Evolutionary conservation across 2,329 filamentous ascomycete genomes (phyloP).

Genomic region (Arthrobotrys iridis): DNA sequence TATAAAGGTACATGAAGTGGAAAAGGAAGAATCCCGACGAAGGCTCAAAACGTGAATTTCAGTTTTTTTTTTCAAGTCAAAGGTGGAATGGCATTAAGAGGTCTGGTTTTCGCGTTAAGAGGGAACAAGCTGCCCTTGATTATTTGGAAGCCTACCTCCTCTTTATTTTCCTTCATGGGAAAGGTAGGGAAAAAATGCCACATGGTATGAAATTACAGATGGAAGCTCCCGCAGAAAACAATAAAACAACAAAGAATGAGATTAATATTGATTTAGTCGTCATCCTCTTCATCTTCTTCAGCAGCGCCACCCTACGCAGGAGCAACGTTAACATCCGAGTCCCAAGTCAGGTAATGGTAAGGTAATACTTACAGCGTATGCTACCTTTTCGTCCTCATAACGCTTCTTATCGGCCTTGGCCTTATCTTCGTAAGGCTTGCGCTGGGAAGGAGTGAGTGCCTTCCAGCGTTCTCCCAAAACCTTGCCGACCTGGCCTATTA

Average conservation of each 20-base stretch:
- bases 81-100: conserved; percentile 39
- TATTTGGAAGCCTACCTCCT: conserved; percentile 23
- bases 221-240: conserved; percentile 48
- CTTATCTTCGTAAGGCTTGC: conserved; percentile 94
- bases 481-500: conserved; percentile 87
- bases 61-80: conserved; percentile 9
- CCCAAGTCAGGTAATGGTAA: conserved; percentile 44
- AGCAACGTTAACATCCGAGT: too few species aligned
- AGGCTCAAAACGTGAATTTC: conserved; percentile 36
- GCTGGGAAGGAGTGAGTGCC: conserved; percentile 91
- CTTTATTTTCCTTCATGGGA: conserved; percentile 12
- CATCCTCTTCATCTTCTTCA: conserved; percentile 58
- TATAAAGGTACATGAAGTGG: conserved; percentile 50
- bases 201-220: conserved; percentile 51
- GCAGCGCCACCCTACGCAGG: conserved; percentile 55
- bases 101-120: conserved; percentile 11
- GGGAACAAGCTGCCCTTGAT: conserved; percentile 12
- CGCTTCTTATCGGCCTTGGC: conserved; percentile 98
- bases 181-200: conserved; percentile 31
- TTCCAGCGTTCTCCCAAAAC: conserved; percentile 99
- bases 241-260: conserved; percentile 34
- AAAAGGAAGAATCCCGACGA: conserved; percentile 27
- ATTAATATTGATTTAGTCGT: conserved; percentile 39
- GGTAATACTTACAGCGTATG: conserved; percentile 77
- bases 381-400: conserved; percentile 97